Conservation (phyloP, 306 rosid species). For the Trifolium fragiferum region DNA sequence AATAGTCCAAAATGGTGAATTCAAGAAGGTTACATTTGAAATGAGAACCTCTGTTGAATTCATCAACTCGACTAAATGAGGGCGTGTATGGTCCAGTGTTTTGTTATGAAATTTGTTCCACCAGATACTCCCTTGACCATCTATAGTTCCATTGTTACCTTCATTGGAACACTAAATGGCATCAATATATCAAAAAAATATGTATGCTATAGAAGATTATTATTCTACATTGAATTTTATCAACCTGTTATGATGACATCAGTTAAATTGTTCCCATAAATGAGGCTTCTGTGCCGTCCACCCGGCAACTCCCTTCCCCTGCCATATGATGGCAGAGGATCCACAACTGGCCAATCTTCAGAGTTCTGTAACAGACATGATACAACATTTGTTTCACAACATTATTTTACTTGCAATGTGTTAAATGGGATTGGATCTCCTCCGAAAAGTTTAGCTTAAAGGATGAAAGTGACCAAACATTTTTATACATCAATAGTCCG, state of each 20-base stretch:
- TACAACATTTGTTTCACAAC: neutral
- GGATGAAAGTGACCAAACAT: too few relatives aligned
- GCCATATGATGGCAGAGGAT: slow-evolving; percentile 87
- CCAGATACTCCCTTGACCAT: slow-evolving; percentile 84
- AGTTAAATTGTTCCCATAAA: slow-evolving; percentile 70
- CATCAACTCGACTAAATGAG: slow-evolving; percentile 78
- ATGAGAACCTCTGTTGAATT: slow-evolving; percentile 70
- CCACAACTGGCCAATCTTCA: slow-evolving; percentile 72
- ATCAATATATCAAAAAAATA: slow-evolving; percentile 35
- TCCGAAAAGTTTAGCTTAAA: too few relatives aligned
- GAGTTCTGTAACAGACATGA: slow-evolving; percentile 55
- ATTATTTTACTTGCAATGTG: neutral
- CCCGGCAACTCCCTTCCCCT: slow-evolving; percentile 91
- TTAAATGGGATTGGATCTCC: too few relatives aligned
- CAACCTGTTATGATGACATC: slow-evolving; percentile 81
- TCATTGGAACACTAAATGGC: slow-evolving; percentile 42
- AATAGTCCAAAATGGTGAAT: slow-evolving; percentile 82
- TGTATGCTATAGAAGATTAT: neutral
- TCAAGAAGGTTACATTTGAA: slow-evolving; percentile 66
- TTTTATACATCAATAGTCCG: too few relatives aligned
- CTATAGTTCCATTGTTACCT: slow-evolving; percentile 75
- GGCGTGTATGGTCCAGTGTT: slow-evolving; percentile 71
- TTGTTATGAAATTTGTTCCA: slow-evolving; percentile 66
- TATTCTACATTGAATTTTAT: slow-evolving; percentile 26
- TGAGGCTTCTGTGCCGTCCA: slow-evolving; percentile 76